Percentiles rank a stretch among this genome's conserved stretches.
Evolutionary conservation across 495 filamentous ascomycete species (phyloP).

Genomic region (Penicillium crystallinum): DNA sequence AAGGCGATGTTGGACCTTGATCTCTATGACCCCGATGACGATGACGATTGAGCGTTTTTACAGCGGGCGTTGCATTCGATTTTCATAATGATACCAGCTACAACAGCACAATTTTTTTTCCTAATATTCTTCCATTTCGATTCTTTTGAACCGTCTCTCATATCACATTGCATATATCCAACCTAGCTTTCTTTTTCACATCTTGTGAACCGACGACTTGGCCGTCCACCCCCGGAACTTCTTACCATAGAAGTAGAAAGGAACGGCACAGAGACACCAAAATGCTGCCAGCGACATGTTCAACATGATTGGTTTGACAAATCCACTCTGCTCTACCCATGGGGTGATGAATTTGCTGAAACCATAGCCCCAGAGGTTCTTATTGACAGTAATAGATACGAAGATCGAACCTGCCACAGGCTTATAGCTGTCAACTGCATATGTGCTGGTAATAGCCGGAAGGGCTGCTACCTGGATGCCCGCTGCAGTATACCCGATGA

Average conservation of each 20-base stretch:
- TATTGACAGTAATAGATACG: conserved; percentile 56
- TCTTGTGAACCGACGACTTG: conserved; percentile 48
- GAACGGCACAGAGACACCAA: conserved; percentile 48
- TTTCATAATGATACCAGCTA: conserved; percentile 18
- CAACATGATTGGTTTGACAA: conserved; percentile 46
- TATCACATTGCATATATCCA: neutral
- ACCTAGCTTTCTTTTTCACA: conserved; percentile 29
- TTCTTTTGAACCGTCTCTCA: neutral
- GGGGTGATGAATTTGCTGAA: conserved; percentile 45
- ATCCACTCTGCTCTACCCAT: conserved; percentile 33
- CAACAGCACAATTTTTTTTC: neutral
- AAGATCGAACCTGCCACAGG: conserved; percentile 55
- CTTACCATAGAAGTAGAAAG: conserved; percentile 56
- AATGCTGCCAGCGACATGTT: conserved; percentile 49
- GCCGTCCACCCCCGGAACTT: conserved; percentile 49
- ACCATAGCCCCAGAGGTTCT: conserved; percentile 55
- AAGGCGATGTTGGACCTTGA: conserved; percentile 41
- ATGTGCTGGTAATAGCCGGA: conserved; percentile 43
- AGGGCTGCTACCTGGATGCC: conserved; percentile 56
- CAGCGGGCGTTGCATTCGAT: conserved; percentile 6
- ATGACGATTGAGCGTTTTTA: conserved; percentile 30
- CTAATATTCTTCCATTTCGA: neutral
- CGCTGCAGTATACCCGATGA: conserved; percentile 49
- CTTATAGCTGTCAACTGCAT: conserved; percentile 61
- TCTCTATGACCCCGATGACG: conserved; percentile 45